A percentile compares a stretch with the other conserved stretches of the same genome.
These are phyloP conservation scores for Capsicum rhomboideum DNA, from an alignment of 257 asterid species.

Conservation along the genomic window DNA sequence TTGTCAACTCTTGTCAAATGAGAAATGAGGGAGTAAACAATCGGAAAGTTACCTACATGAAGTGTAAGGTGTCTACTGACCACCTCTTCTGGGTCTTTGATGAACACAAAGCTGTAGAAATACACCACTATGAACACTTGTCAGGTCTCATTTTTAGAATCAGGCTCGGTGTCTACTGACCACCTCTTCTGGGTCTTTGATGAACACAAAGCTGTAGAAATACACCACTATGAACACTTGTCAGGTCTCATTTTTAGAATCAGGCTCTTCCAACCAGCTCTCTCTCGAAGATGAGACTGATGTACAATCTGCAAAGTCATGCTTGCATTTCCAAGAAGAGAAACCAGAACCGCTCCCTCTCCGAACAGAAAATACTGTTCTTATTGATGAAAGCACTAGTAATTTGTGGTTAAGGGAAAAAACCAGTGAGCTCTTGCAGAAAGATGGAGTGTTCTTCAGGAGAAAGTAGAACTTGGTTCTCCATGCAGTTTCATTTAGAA, in stretches of 20 bases:
- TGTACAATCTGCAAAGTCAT: neutral
- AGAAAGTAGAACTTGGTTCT: neutral
- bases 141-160: too few species aligned
- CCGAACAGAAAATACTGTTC: neutral
- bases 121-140: neutral
- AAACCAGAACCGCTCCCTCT: neutral
- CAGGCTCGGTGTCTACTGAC: neutral
- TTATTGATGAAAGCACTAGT: neutral
- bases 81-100: neutral
- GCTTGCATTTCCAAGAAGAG: neutral
- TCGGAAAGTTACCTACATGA: neutral
- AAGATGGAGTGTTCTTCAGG: neutral
- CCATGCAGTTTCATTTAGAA: neutral
- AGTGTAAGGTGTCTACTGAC: neutral
- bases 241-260: neutral
- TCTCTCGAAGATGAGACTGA: neutral
- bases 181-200: neutral
- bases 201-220: neutral
- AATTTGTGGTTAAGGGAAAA: neutral
- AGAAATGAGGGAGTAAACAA: neutral
- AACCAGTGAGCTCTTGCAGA: neutral
- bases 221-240: neutral
- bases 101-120: neutral
- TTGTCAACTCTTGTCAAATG: neutral
- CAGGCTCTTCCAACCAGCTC: neutral